phyloP scores from a whole-genome alignment of 2,329 filamentous ascomycete species.

The Aspergillus piperis region DNA sequence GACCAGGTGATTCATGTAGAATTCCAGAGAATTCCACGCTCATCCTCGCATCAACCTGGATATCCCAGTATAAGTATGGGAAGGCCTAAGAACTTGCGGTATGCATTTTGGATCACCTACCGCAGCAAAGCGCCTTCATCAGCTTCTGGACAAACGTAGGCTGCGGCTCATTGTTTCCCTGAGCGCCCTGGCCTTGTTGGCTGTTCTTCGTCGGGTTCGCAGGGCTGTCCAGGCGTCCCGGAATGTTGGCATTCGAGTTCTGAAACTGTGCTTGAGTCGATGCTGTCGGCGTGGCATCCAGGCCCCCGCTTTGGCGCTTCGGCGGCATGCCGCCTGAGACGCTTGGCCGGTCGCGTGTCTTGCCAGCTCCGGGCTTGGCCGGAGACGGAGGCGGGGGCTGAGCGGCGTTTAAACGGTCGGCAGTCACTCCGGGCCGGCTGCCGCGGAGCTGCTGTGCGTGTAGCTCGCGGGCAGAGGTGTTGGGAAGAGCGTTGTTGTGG shows the following conservation, averaged over 20 bases:
- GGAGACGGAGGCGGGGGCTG: constrained; percentile 86
- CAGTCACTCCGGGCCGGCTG: constrained; percentile 67
- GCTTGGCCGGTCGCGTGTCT: constrained; percentile 72
- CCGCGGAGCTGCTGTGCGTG: constrained; percentile 67
- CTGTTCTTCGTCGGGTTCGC: constrained; percentile 61
- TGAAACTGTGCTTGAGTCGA: constrained; percentile 97
- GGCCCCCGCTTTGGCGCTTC: constrained; percentile 68
- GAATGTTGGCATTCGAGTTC: constrained; percentile 87
- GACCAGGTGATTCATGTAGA: constrained; percentile 23
- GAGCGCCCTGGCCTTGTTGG: constrained; percentile 58
- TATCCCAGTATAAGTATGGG: constrained; percentile 26
- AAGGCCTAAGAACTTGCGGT: constrained; percentile 10
- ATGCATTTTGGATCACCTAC: constrained; percentile 48
- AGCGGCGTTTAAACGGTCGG: constrained; percentile 90
- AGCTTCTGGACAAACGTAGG: constrained; percentile 86
- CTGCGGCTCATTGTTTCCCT: constrained; percentile 66
- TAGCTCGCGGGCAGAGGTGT: constrained; percentile 80
- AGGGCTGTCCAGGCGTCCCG: constrained; percentile 60
- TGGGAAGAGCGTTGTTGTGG: constrained; percentile 74
- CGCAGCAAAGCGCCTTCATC: constrained; percentile 90
- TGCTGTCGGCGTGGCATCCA: constrained; percentile 79
- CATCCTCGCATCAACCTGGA: constrained; percentile 37
- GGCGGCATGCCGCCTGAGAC: constrained; percentile 70
- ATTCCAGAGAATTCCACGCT: constrained; percentile 23
- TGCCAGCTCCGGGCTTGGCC: constrained; percentile 74